phyloP scores from a whole-genome alignment of 2,329 filamentous ascomycete species.

The Whalleya microplaca region DNA sequence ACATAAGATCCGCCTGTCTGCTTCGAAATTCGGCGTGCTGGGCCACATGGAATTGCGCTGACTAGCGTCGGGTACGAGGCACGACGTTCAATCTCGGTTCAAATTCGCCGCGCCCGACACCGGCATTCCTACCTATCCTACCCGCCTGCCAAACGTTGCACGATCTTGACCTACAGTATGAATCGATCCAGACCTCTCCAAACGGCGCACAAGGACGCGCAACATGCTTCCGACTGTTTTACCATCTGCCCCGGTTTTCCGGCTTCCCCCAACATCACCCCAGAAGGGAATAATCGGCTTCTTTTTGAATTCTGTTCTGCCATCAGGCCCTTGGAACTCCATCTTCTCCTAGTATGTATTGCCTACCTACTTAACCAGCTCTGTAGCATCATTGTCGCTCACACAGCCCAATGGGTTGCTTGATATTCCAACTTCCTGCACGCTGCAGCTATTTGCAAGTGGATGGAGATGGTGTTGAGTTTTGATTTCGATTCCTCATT shows the following conservation, averaged over 20 bases:
- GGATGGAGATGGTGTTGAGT: neutral
- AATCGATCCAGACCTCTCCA: neutral
- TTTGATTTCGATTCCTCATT: neutral
- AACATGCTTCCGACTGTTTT: neutral
- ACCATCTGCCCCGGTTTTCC: neutral
- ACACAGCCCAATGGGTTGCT: neutral
- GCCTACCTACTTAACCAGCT: neutral
- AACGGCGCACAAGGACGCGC: neutral
- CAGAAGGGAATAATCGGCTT: neutral
- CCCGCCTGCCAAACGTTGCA: neutral
- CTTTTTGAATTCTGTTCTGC: neutral
- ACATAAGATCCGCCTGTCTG: conserved; percentile 21
- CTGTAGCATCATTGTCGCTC: neutral
- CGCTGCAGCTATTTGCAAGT: neutral
- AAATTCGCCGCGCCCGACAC: conserved; percentile 22
- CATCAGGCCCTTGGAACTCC: neutral
- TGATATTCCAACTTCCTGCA: neutral
- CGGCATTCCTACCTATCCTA: conserved; percentile 17
- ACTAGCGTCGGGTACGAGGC: conserved; percentile 14
- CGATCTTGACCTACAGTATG: neutral
- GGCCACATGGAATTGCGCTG: conserved; percentile 4
- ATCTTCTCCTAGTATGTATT: neutral
- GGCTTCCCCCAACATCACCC: neutral
- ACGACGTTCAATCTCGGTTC: conserved; percentile 19
- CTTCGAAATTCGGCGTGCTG: conserved; percentile 1